Evolutionary conservation across 1,284 basidiomycete genomes (phyloP), one percentile per base, ranked within the genome.

Genomic region (Kalmanozyma brasiliensis): DNA sequence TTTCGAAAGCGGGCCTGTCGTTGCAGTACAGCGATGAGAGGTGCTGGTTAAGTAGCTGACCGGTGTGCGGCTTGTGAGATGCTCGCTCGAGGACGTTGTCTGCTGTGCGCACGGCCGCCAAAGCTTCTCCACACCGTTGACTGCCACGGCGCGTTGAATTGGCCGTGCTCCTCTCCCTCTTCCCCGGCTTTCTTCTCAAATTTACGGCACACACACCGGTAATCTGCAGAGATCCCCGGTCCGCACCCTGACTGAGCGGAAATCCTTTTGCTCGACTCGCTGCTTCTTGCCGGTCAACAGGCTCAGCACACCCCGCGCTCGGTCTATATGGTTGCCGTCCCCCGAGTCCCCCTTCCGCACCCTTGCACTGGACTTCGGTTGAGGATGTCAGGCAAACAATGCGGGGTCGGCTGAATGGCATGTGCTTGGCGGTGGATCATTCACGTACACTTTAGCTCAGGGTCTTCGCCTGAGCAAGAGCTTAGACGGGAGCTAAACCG

Each of bases 211-310:
- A 49, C 20, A 37, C 48, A 60, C 56, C 57, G 63, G 57, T 40
- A 55, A 60, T 55, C 47, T 63, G 16, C 11, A 19, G 32, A 56
- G 60, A 59, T 56, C 57, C 56, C 63, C 63, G 63, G 57, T 66
- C 38, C 36, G 36, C 17, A 23, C 32, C 20, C 19, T 8, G n/a
- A n/a, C n/a, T n/a, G n/a, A n/a, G n/a, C n/a, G n/a, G n/a, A n/a
- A n/a, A n/a, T n/a, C n/a, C n/a, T n/a, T n/a, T n/a, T n/a, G n/a
- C n/a, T n/a, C n/a, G n/a, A n/a, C 33, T 26, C 29, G 14, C 36
- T 38, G 16, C 19, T 9, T 11, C 43, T 23, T 33, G 30, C 42
- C 42, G 42, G 42, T 44, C 42, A 44, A 5, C 42, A 22, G 11
- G 9, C 6, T 6, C 8, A 29, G 7, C 11, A 7, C 26, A 29